Base-by-base conservation (phyloP, 306 rosid genomes). In the Albizia julibrissin region DNA sequence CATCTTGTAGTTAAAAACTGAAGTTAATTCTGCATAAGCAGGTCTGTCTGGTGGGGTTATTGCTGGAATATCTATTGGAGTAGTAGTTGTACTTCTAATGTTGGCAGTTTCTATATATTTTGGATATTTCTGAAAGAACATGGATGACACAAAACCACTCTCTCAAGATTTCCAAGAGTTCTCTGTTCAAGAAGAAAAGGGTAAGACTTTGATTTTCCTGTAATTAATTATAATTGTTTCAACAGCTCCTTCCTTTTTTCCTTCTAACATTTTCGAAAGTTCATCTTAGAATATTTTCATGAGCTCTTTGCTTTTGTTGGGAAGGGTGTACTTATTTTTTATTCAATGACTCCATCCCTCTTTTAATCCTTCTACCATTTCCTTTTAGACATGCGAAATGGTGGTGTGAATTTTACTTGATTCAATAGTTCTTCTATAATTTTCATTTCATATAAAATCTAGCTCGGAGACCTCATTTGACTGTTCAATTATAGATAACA, bases 31-130 rank as follows among this genome's bases (percentile, higher is more conserved):
- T 66, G 70, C 81, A 80, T 81, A 62, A 85, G 84, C 98, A 95
- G 98, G 93, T 80, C 80, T 92, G 76, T 78, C 83, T n/a, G 87
- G 80, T 46, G 96, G 91, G 52, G 91, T 81, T 84, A 86, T 95
- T 85, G 97, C 89, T 83, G 97, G 93, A 77, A 86, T 93, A 90
- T 61, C 81, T 75, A 81, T 87, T 26, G 98, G 91, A 85, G 85
- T 73, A 68, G 78, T 88, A 66, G 97, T 80, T 61, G 96, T 64
- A 64, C 79, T 91, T 84, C 86, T 95, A 62, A 19, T 87, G 31
- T 43, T 95, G 80, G 96, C 87, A 10, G 86, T 81, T 49, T 79
- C 68, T 78, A 50, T 89, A 47, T 95, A 88, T 85, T 37, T 89
- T 66, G 83, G 66, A 44, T 79, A 74, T 87, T 91, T 77, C 89